Percentiles rank a stretch among this genome's conserved stretches.
These are phyloP conservation scores for Hypoxylon sp. DNA, from an alignment of 2,329 filamentous ascomycete species.

Conservation along the genomic window DNA sequence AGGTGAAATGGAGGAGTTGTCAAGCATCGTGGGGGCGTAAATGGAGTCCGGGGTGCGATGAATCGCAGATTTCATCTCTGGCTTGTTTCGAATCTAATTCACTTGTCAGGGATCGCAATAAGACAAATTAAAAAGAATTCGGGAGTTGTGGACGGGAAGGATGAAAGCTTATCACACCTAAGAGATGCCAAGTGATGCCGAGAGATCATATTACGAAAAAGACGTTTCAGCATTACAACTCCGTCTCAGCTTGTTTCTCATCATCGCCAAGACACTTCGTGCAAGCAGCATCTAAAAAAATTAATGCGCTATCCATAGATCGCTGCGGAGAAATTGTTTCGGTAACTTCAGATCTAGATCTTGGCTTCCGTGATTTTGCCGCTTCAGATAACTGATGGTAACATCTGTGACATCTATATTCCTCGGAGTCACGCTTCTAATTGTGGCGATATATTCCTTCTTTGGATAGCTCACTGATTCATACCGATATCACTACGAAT, in stretches of 20 bases:
- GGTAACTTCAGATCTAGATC: conserved; percentile 8
- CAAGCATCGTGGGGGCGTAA: neutral
- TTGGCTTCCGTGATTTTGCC: conserved; percentile 15
- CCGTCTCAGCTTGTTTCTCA: conserved; percentile 31
- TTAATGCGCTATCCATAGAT: conserved; percentile 14
- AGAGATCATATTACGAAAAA: conserved; percentile 27
- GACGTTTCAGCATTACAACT: conserved; percentile 30
- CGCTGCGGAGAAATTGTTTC: conserved; percentile 23
- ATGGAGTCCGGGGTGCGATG: conserved; percentile 19
- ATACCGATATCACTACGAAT: neutral
- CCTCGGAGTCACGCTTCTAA: neutral
- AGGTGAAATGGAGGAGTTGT: neutral
- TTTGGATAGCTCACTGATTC: neutral
- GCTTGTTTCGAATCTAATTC: neutral
- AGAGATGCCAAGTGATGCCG: conserved; percentile 33
- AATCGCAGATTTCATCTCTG: conserved; percentile 4
- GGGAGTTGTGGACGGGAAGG: conserved; percentile 18
- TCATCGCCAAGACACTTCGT: neutral
- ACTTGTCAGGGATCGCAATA: conserved; percentile 5
- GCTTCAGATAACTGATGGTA: neutral
- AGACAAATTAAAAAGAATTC: conserved; percentile 7
- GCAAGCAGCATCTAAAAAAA: conserved; percentile 20
- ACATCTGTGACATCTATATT: neutral
- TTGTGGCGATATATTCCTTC: neutral
- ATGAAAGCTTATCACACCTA: conserved; percentile 23